phyloP scores from a whole-genome alignment of 2,329 filamentous ascomycete species.

The Hypocrella siamensis region DNA sequence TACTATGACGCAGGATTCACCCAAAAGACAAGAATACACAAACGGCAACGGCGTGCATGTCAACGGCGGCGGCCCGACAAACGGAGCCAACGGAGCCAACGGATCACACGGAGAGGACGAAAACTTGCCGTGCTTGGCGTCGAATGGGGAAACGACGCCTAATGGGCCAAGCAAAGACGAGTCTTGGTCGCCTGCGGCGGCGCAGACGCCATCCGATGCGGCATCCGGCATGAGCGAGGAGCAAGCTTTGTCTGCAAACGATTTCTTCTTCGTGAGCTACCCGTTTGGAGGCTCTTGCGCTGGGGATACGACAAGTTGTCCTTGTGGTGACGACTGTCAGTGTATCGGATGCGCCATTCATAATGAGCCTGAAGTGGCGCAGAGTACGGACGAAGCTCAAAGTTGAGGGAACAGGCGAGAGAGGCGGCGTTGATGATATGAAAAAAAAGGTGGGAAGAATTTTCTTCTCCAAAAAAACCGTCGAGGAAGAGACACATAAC shows the following conservation, averaged over 20 bases:
- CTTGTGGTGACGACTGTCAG: conserved; percentile 42
- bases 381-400: too few species aligned
- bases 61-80: conserved; percentile 9
- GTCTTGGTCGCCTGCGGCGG: conserved; percentile 20
- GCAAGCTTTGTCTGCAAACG: conserved; percentile 31
- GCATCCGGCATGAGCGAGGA: conserved; percentile 31
- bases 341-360: conserved; percentile 43
- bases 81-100: conserved; percentile 10
- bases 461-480: too few species aligned
- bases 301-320: conserved; percentile 33
- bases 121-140: conserved; percentile 6
- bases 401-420: too few species aligned
- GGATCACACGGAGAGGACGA: conserved; percentile 10
- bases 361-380: conserved; percentile 12
- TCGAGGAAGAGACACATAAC: too few species aligned
- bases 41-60: neutral
- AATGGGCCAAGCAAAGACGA: conserved; percentile 10
- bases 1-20: conserved; percentile 21
- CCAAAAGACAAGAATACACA: conserved; percentile 7
- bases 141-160: conserved; percentile 8
- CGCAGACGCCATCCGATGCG: conserved; percentile 30
- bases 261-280: conserved; percentile 46
- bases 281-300: conserved; percentile 30
- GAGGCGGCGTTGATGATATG: too few species aligned
- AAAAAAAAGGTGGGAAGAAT: too few species aligned